Base-by-base conservation (phyloP, 2,329 filamentous ascomycete species). In the Chaetothyriales sp. region DNA sequence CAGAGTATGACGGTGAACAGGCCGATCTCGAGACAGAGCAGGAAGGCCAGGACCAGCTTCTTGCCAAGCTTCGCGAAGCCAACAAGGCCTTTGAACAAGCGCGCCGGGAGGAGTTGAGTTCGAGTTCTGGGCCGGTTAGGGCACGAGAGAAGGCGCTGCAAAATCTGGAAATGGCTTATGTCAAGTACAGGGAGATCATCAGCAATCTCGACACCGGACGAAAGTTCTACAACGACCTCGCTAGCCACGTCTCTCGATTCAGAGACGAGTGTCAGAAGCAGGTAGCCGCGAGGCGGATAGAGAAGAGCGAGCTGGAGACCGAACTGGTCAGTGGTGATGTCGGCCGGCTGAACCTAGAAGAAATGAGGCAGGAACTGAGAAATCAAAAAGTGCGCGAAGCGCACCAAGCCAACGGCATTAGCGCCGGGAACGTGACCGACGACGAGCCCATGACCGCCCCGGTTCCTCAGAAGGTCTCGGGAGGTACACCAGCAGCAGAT, bases 161-260 rank as follows among this genome's bases (percentile, higher is more conserved):
- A 67, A 81, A 78, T 56, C 73, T 98, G 8, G 90, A 97, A 66
- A 89, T 86, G 57, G 90, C 88, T 0, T 97, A 94, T 65, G 82
- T 89, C 67, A 94, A 90, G 69, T 97, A 97, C 73, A 95, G 95
- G 69, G 90, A 98, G 66, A 87, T 97, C 52, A 81, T 95, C 52
- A 86, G 80, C 58, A 95, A 97, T 64, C 76, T 95, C 2, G 90
- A 97, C 58, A 86, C 85, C 0, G 92, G 88, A 0, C 77, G 90
- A 50, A 95, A 92, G 66, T 98, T 98, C 65, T 98, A 97, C 72
- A 98, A 98, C 60, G 89, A 97, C 63, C 76, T 98, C 4, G 86
- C 85, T 46, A 86, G 85, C 67, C 89, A 97, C 56, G 86, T 95
- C 0, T 83, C 81, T 40, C 76, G 83, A 8, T 97, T 95, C 66